Conservation (phyloP, 2,329 filamentous ascomycete species). For the Fusarium sp. region DNA sequence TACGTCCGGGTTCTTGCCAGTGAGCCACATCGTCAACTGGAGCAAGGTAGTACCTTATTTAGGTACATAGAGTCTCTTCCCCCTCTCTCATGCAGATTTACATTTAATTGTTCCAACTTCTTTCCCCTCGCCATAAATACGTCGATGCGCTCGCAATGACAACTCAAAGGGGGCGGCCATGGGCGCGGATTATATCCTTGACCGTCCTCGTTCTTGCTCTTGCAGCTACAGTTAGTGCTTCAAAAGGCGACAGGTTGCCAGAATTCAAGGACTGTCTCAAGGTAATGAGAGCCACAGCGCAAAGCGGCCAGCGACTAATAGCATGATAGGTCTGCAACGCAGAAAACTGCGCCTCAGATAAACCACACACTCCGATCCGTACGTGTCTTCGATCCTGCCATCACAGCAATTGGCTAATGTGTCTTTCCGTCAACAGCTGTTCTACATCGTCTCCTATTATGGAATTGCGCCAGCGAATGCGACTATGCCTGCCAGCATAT, state of each 20-base stretch:
- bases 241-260: conserved; percentile 83
- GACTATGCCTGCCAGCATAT: conserved; percentile 98
- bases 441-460: conserved; percentile 86
- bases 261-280: conserved; percentile 89
- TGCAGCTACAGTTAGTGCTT: conserved; percentile 68
- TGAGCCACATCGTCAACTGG: conserved; percentile 40
- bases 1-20: conserved; percentile 16
- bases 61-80: neutral
- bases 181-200: conserved; percentile 48
- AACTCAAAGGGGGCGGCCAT: conserved; percentile 48
- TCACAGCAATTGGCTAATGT: conserved; percentile 26
- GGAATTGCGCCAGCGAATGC: conserved; percentile 94
- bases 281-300: conserved; percentile 59
- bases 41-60: conserved; percentile 5
- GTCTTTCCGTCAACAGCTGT: conserved; percentile 67
- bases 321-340: conserved; percentile 77
- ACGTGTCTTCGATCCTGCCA: conserved; percentile 51
- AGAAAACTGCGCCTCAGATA: conserved; percentile 79
- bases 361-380: conserved; percentile 74
- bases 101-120: conserved; percentile 1
- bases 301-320: conserved; percentile 23
- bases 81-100: conserved; percentile 22
- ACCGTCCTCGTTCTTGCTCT: conserved; percentile 55
- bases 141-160: conserved; percentile 51
- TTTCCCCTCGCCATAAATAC: conserved; percentile 11